phyloP scores from a whole-genome alignment of 2,329 filamentous ascomycete genomes.

The Bertia moriformis region DNA sequence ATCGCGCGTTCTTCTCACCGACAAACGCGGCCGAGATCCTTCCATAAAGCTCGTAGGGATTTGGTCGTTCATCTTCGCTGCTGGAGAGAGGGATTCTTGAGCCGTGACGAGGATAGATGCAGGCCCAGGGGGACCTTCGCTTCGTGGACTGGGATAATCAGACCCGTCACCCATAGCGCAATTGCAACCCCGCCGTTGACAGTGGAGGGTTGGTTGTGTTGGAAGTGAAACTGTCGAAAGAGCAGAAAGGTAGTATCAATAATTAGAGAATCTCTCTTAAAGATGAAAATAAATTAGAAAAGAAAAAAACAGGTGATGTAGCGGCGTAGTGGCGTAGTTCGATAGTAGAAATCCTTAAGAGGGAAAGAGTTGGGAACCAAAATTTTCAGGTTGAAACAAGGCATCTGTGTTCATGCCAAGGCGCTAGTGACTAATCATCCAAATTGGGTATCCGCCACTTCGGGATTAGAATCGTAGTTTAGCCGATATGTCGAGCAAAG shows the following conservation, averaged over 20 bases:
- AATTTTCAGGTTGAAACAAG: not conserved
- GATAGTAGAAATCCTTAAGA: too few species aligned
- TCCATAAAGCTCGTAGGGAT: not conserved
- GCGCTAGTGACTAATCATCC: not conserved
- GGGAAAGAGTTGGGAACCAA: not conserved
- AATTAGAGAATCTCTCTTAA: too few species aligned
- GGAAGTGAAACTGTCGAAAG: too few species aligned
- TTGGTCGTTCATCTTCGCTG: not conserved
- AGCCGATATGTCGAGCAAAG: too few species aligned
- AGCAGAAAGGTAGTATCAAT: too few species aligned
- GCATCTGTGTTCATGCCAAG: too few species aligned
- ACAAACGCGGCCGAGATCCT: not conserved
- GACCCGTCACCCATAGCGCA: constrained; percentile 1
- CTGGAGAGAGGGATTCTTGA: not conserved
- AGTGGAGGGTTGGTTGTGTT: not conserved
- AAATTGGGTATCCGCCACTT: not conserved
- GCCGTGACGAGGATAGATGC: not conserved
- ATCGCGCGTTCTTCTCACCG: not conserved
- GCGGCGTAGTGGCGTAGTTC: too few species aligned
- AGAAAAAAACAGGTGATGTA: too few species aligned
- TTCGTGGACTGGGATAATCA: constrained; percentile 1
- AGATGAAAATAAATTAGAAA: too few species aligned
- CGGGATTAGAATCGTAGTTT: too few species aligned
- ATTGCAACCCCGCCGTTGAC: not conserved
- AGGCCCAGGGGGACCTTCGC: not conserved